Evolutionary conservation across 768 basidiomycete species (phyloP), one percentile per base, ranked within the genome.

Genomic region (Amyloporia xantha): DNA sequence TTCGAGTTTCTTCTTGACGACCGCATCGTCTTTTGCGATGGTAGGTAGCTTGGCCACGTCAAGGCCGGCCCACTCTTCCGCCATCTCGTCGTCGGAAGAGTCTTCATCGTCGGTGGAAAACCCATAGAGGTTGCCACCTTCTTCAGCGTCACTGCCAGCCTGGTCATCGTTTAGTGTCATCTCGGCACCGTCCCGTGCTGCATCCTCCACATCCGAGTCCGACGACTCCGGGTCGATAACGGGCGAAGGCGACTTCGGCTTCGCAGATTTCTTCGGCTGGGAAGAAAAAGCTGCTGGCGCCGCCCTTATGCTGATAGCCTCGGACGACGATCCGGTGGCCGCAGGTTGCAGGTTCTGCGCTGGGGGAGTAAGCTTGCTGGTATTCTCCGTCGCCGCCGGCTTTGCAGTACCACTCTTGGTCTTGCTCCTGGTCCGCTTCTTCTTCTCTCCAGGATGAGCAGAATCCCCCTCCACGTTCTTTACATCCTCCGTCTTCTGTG

Each of bases 21-120:
- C 78, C 37, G 75, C 82, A 61, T 95, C 92, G 62, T 94, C 91
- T 60, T 92, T 94, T 21, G 88, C 86, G 21, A 92, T 71, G 0
- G 89, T 92, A 1, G 93, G 94, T 33, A 97, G 73, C 57, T 80
- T 83, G 21, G 62, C 69, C 23, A 92, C 68, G 53, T 93, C 85
- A 37, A 93, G 65, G 10, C 72, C 71, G 10, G 72, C 66, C 13
- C 69, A 66, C 45, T 79, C 77, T 2, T 76, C 76, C 55, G 72
- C 75, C 45, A 71, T 73, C 52, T 89, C 87, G 21, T 91, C 91
- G 48, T 90, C 90, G 7, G 86, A 89, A 27, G 85, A 84, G 48
- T 74, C 74, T 48, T 78, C 78, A 45, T 83, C 79, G 41, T 82
- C 82, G 55, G 84, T 81, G 1, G 86, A 85, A 62, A 91, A 88